Conservation (phyloP, 306 rosid genomes). For the Hylodesmum podocarpum region DNA sequence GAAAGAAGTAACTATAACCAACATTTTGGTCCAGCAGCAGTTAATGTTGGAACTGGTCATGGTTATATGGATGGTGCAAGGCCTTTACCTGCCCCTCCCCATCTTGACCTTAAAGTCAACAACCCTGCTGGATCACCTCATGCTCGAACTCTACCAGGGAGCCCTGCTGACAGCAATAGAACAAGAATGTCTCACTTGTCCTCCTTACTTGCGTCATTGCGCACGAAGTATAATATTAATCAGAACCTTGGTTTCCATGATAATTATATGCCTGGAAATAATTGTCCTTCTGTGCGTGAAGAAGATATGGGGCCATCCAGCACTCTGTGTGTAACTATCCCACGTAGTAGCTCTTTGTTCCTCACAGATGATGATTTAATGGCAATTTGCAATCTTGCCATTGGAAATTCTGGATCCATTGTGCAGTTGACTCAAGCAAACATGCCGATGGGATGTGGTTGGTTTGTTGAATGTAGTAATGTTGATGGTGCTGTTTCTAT, state of each 20-base stretch:
- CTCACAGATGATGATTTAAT: slow-evolving; percentile 70
- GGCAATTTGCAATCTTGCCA: slow-evolving; percentile 63
- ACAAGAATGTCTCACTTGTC: slow-evolving; percentile 60
- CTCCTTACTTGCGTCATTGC: slow-evolving; percentile 55
- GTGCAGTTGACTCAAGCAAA: slow-evolving; percentile 60
- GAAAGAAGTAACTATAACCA: slow-evolving; percentile 61
- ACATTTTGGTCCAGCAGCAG: slow-evolving; percentile 56
- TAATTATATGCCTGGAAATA: slow-evolving; percentile 49
- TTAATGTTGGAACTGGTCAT: slow-evolving; percentile 41
- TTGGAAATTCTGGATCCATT: slow-evolving; percentile 60
- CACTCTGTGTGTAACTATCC: slow-evolving; percentile 60
- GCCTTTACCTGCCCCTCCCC: slow-evolving; percentile 49
- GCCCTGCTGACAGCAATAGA: slow-evolving; percentile 55
- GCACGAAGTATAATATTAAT: slow-evolving; percentile 59
- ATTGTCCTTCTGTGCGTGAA: slow-evolving; percentile 44
- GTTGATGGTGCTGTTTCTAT: slow-evolving; percentile 60
- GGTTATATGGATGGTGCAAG: slow-evolving; percentile 60
- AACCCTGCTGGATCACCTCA: slow-evolving; percentile 66
- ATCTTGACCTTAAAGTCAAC: slow-evolving; percentile 50
- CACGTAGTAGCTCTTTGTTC: slow-evolving; percentile 48
- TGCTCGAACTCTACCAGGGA: slow-evolving; percentile 50
- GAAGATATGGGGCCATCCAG: slow-evolving; percentile 60
- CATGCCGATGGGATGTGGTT: slow-evolving; percentile 63
- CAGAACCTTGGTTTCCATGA: slow-evolving; percentile 54
- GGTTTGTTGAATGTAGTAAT: slow-evolving; percentile 77